These are phyloP conservation scores for Aspergillus incahuasiensis DNA, from an alignment of 495 filamentous ascomycete genomes.

Conservation along the genomic window DNA sequence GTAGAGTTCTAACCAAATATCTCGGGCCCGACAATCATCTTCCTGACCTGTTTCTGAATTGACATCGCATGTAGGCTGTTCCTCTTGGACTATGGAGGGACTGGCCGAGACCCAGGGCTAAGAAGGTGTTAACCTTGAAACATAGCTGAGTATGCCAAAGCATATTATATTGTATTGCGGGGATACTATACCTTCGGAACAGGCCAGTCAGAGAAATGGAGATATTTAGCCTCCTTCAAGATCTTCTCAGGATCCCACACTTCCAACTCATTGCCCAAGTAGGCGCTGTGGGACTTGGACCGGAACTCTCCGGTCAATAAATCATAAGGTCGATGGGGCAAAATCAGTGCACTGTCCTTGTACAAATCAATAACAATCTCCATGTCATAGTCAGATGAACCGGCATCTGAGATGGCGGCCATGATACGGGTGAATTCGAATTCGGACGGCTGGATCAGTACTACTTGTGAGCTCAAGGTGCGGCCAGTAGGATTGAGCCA, in stretches of 20 bases:
- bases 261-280: slow-evolving; percentile 50
- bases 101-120: too few species aligned
- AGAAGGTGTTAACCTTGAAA: too few species aligned
- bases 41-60: slow-evolving; percentile 14
- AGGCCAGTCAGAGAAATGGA: too few species aligned
- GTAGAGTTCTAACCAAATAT: slow-evolving; percentile 7
- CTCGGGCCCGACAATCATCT: slow-evolving; percentile 7
- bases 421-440: slow-evolving; percentile 44
- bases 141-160: too few species aligned
- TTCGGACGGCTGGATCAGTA: slow-evolving; percentile 52
- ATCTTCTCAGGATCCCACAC: slow-evolving; percentile 56
- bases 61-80: too few species aligned
- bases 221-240: slow-evolving; percentile 49
- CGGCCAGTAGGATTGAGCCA: slow-evolving; percentile 5
- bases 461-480: slow-evolving; percentile 47
- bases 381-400: slow-evolving; percentile 52
- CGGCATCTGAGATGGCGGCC: slow-evolving; percentile 26
- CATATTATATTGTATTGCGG: too few species aligned
- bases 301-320: slow-evolving; percentile 63
- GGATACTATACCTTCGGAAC: too few species aligned
- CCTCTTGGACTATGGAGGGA: too few species aligned
- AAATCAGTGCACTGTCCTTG: too few species aligned
- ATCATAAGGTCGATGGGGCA: slow-evolving; percentile 59
- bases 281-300: slow-evolving; percentile 43
- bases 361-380: slow-evolving; percentile 49